Conservation (phyloP, 148 eudicot species). For the Rheum nobile region DNA sequence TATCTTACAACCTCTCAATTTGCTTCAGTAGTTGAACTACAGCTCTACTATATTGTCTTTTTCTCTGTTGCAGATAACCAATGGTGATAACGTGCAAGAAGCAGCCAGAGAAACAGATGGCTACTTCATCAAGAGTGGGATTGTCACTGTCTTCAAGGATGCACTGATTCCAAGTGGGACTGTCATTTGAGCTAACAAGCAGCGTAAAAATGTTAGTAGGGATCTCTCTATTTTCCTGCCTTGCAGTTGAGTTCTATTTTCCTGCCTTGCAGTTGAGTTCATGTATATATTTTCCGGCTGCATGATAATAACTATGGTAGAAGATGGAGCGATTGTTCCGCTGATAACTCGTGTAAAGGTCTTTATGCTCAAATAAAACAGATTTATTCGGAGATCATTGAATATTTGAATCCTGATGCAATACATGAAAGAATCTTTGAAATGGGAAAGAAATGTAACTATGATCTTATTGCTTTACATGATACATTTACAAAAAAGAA, state of each 20-base stretch:
- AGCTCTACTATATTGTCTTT: too few relatives aligned
- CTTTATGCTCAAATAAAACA: background rate
- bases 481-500: slow-evolving; percentile 2
- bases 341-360: background rate
- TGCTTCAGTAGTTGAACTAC: too few relatives aligned
- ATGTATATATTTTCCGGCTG: slow-evolving; percentile 5
- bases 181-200: slow-evolving; percentile 27
- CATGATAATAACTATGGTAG: background rate
- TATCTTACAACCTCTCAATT: background rate
- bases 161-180: slow-evolving; percentile 83
- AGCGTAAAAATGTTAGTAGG: too few relatives aligned
- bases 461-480: background rate
- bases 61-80: slow-evolving; percentile 46
- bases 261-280: background rate
- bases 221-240: too few relatives aligned
- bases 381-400: background rate
- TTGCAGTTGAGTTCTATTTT: too few relatives aligned
- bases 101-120: slow-evolving; percentile 93
- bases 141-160: slow-evolving; percentile 83
- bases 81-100: slow-evolving; percentile 74
- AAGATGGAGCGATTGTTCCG: background rate
- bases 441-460: too few relatives aligned
- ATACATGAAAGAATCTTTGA: background rate
- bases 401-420: background rate
- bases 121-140: slow-evolving; percentile 92